Evolutionary conservation across 202 grass and related monocot species (phyloP).

Genomic region (Saccharum hybrid): DNA sequence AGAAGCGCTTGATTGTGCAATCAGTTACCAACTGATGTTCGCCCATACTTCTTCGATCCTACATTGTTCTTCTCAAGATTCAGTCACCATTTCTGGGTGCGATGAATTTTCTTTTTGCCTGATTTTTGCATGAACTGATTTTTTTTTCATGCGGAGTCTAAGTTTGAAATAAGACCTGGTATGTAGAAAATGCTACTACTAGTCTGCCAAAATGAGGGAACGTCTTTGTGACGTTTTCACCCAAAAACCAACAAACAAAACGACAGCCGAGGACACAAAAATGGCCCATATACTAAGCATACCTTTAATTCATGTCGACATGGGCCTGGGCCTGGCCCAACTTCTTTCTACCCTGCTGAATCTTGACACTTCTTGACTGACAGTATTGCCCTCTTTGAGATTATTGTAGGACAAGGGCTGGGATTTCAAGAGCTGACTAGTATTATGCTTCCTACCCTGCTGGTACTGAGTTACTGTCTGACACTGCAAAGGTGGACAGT

Average conservation of each 20-base stretch:
- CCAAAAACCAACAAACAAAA: background rate
- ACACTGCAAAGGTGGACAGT: conserved; percentile 58
- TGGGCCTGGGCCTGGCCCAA: background rate
- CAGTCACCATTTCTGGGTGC: background rate
- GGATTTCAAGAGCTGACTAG: conserved; percentile 71
- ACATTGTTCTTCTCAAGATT: background rate
- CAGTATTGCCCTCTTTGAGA: conserved; percentile 13
- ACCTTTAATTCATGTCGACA: background rate
- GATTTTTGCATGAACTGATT: background rate
- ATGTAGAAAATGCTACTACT: background rate
- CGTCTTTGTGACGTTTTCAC: background rate
- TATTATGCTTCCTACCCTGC: conserved; percentile 62
- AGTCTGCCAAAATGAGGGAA: background rate
- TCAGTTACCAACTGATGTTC: background rate
- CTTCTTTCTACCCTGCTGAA: background rate
- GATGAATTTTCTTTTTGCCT: background rate
- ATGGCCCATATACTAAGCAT: background rate
- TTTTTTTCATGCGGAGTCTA: too few species aligned
- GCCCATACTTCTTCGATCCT: background rate
- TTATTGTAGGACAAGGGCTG: conserved; percentile 62
- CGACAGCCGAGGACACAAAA: background rate
- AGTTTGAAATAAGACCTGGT: background rate
- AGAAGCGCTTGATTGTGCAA: background rate
- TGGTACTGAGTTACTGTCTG: conserved; percentile 70
- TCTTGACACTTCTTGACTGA: background rate